Evolutionary conservation across 2,329 filamentous ascomycete species (phyloP).

Genomic region (Diaporthe ampelina): DNA sequence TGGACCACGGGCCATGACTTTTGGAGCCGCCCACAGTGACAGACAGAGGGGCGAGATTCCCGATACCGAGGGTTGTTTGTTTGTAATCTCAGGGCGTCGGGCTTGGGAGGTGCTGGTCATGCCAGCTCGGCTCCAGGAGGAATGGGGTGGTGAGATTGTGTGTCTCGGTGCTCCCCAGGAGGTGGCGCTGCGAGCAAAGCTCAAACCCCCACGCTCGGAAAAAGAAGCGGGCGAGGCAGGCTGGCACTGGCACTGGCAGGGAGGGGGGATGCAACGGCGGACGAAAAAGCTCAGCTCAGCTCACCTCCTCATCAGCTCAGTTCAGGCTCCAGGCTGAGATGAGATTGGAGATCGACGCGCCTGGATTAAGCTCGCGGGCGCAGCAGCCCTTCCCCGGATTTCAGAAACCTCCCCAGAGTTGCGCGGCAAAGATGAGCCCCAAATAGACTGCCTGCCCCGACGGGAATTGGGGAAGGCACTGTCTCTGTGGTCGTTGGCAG

Average conservation of each 20-base stretch:
- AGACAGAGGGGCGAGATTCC: neutral
- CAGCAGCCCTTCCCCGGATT: constrained; percentile 32
- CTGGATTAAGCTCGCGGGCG: constrained; percentile 27
- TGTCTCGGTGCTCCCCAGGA: constrained; percentile 35
- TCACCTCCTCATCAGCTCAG: constrained; percentile 6
- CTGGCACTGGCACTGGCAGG: neutral
- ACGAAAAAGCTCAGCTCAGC: constrained; percentile 5
- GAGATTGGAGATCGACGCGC: constrained; percentile 1
- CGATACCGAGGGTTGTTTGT: neutral
- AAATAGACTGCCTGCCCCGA: constrained; percentile 30
- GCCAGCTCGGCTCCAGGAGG: constrained; percentile 25
- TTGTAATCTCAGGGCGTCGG: neutral
- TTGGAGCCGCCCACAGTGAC: neutral
- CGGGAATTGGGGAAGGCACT: constrained; percentile 2
- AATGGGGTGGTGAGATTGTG: constrained; percentile 32
- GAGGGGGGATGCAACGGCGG: constrained; percentile 22
- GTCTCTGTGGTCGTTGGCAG: constrained; percentile 13
- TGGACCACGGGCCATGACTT: neutral
- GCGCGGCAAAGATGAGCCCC: neutral
- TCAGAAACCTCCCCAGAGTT: neutral
- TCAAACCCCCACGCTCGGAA: constrained; percentile 30
- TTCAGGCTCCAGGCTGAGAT: constrained; percentile 22
- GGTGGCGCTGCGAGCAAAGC: constrained; percentile 12
- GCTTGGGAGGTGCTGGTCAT: neutral
- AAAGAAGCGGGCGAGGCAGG: neutral